Evolutionary conservation across 257 asterid genomes (phyloP).

Genomic region (Forsythia suspensa): DNA sequence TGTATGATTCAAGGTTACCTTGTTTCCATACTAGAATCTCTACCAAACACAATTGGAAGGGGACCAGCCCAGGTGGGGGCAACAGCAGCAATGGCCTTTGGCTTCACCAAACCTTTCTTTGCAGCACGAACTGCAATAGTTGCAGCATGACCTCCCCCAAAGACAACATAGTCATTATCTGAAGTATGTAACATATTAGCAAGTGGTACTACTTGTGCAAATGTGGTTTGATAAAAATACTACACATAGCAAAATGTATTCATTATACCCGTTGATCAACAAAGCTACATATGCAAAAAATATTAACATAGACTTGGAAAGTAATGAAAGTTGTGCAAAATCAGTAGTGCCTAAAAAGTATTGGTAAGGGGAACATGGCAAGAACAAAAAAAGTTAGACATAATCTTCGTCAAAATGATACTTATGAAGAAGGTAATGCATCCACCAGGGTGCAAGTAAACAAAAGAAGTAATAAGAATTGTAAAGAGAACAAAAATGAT

Average conservation of each 20-base stretch:
- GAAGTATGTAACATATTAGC: constrained; percentile 24
- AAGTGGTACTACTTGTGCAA: constrained; percentile 7
- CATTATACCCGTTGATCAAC: neutral
- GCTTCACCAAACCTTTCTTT: constrained; percentile 69
- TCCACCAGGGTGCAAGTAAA: neutral
- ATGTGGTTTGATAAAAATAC: constrained; percentile 9
- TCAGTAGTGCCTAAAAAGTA: neutral
- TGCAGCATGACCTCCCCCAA: constrained; percentile 99
- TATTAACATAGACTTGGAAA: neutral
- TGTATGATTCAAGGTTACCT: constrained; percentile 45
- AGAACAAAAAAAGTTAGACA: neutral
- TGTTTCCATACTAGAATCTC: constrained; percentile 83
- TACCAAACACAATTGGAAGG: constrained; percentile 90
- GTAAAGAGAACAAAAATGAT: neutral
- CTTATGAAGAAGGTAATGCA: neutral
- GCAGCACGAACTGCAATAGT: constrained; percentile 86
- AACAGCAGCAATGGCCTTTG: constrained; percentile 85
- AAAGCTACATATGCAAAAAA: neutral
- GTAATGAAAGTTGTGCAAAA: neutral
- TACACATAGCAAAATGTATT: constrained; percentile 7
- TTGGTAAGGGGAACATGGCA: neutral
- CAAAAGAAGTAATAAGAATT: neutral
- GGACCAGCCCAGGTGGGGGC: constrained; percentile 99
- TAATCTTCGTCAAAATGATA: neutral
- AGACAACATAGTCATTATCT: constrained; percentile 70